A percentile compares a stretch with the other conserved stretches of the same genome.
phyloP scores from a whole-genome alignment of 208 protist species.

The Acanthamoeba lenticulata region DNA sequence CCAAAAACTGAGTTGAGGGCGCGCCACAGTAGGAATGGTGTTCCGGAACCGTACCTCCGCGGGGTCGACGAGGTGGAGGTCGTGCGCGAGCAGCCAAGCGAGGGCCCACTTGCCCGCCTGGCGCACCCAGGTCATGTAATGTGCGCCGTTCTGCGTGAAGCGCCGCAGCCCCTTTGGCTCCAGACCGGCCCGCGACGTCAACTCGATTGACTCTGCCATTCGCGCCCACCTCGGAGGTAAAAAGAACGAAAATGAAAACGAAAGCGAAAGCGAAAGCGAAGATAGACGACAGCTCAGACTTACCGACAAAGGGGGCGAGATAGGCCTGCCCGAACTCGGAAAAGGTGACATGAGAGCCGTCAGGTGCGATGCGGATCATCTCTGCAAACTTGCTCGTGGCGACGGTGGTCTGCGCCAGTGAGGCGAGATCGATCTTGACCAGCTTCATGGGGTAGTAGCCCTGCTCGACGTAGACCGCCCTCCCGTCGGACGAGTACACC shows the following conservation, averaged over 20 bases:
- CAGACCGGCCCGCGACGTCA: background rate
- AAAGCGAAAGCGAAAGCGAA: no score
- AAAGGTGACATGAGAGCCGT: no score
- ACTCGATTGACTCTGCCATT: background rate
- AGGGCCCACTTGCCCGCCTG: background rate
- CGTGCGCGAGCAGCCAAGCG: slow-evolving; percentile 26
- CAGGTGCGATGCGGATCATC: no score
- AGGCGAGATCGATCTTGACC: background rate
- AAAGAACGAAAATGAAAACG: no score
- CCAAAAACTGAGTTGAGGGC: no score
- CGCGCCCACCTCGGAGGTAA: no score
- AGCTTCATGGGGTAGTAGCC: background rate
- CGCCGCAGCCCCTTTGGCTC: background rate
- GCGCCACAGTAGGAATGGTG: no score
- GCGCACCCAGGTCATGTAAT: slow-evolving; percentile 9
- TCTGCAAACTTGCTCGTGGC: background rate
- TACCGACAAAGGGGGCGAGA: no score
- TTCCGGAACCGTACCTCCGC: no score
- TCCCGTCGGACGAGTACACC: background rate
- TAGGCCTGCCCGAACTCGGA: no score
- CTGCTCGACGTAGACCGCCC: background rate
- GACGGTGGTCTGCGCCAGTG: background rate
- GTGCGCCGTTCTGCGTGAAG: background rate
- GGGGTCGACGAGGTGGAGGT: background rate
- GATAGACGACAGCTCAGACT: no score